Evolutionary conservation across 805 yeast species (phyloP), one percentile per base, ranked within the genome.

Genomic region (Scheffersomyces ergatensis): DNA sequence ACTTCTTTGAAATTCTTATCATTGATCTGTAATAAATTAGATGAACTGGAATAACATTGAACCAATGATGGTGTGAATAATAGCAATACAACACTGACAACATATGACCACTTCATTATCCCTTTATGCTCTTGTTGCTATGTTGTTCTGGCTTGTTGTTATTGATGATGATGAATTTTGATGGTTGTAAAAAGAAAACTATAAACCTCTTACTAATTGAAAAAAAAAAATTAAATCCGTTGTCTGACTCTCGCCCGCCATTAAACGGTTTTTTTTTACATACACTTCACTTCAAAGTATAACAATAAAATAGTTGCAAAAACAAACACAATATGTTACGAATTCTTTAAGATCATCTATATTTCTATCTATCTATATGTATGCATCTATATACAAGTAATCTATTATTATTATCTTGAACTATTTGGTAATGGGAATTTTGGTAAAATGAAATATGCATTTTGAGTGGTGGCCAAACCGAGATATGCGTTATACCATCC

Each of bases 401-500:
- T 29, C 13, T 15, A 7, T 15, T n/a, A 8, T 31, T 31, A 14
- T 31, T 5, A 5, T n/a, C 34, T 31, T 18, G 16, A 12, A 31
- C 12, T 7, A 29, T n/a, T 7, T 21, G 24, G 9, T 21, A 21
- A 21, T 21, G 24, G 24, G 9, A 21, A 7, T 21, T 6, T 21
- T 7, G 9, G 24, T 7, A 9, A 6, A 21, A 21, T 9, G 24
- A 21, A 21, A 57, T 82, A 85, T 30, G 83, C 70, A 63, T 83
- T 85, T 40, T 77, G 73, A 12, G 58, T 57, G 41, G 74, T 79
- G 4, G 85, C 83, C 15, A 77, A 67, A 58, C 82, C 83, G 19
- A 83, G 83, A 53, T 72, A 78, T 2, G 85, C 79, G 46, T 80
- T 80, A 56, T 77, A 80, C 76, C 80, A 82, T 13, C 83, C 87